Evolutionary conservation across 2,329 filamentous ascomycete genomes (phyloP), one percentile per base, ranked within the genome.

Genomic region (Neofusicoccum sp.): DNA sequence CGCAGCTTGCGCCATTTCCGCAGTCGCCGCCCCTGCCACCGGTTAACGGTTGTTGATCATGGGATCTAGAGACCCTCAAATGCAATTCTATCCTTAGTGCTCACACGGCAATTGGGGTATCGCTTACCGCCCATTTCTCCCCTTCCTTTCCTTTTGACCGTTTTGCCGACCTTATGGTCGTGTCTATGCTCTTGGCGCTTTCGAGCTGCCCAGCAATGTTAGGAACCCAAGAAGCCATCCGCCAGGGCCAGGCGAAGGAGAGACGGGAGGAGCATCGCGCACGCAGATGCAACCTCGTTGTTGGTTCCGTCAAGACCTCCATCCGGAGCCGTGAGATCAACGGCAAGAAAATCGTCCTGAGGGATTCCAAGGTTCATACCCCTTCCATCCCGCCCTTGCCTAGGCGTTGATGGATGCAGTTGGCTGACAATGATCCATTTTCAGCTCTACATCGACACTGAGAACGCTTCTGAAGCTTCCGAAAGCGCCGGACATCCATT

Each of bases 261-360:
- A 77, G 77, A 63, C 73, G 76, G 63, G 79, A 82, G 70, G 78
- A 81, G 63, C 80, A 82, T 69, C 78, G 80, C 6, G 77, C 77
- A 3, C 76, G 78, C n/a, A 74, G 79, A 38, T 81, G 76, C 62
- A 81, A 82, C 65, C 73, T 82, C 36, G 71, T 80, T n/a, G 77
- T 78, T 24, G 76, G 72, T 40, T 82, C 79, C 54, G 72, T 78
- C 8, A 77, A 76, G 48, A 71, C 77, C 2, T 81, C 79, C 1
- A 68, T 71, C 24, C 67, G 75, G 31, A 79, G 77, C 64, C 65
- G 71, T 31, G 78, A 80, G 62, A 74, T 82, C 45, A 71, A 82
- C 60, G 75, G 76, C 34, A 74, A 76, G 45, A 68, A 75, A 38
- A 67, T 82, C n/a, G 78, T 80, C 1, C 69, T 82, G 3, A 76